Conservation (phyloP, 176 grass and related monocot genomes). For the Aechmea fasciata region DNA sequence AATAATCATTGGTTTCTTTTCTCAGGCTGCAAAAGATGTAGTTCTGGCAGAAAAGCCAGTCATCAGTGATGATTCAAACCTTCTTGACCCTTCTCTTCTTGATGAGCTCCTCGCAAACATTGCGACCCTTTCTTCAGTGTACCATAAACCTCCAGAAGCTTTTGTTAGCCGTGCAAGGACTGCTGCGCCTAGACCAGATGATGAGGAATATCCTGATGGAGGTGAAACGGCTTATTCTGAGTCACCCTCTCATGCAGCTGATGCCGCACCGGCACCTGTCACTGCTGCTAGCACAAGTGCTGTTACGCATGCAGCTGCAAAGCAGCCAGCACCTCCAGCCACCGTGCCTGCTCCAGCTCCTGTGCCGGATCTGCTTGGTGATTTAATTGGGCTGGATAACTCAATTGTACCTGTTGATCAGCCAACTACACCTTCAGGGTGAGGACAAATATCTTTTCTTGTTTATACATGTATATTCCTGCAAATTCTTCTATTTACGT, state of each 20-base stretch:
- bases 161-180: constrained; percentile 87
- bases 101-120: constrained; percentile 97
- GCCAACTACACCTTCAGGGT: constrained; percentile 52
- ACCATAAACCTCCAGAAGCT: constrained; percentile 91
- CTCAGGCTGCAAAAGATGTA: constrained; percentile 96
- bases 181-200: constrained; percentile 48
- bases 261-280: constrained; percentile 46
- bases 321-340: constrained; percentile 26
- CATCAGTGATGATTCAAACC: constrained; percentile 97
- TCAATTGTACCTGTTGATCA: constrained; percentile 66
- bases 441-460: constrained; percentile 9
- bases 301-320: constrained; percentile 44
- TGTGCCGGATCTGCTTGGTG: constrained; percentile 85
- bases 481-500: not conserved
- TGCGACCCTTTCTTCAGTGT: constrained; percentile 94
- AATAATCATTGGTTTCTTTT: constrained; percentile 7
- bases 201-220: constrained; percentile 81
- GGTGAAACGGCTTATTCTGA: constrained; percentile 74
- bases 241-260: constrained; percentile 77
- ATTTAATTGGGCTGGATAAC: constrained; percentile 82
- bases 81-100: constrained; percentile 76
- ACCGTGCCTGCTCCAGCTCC: constrained; percentile 43
- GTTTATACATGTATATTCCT: constrained; percentile 4
- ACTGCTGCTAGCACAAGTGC: constrained; percentile 31
- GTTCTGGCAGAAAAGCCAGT: constrained; percentile 96